phyloP scores from a whole-genome alignment of 2,329 filamentous ascomycete species.

The Purpureocillium lavendulum region DNA sequence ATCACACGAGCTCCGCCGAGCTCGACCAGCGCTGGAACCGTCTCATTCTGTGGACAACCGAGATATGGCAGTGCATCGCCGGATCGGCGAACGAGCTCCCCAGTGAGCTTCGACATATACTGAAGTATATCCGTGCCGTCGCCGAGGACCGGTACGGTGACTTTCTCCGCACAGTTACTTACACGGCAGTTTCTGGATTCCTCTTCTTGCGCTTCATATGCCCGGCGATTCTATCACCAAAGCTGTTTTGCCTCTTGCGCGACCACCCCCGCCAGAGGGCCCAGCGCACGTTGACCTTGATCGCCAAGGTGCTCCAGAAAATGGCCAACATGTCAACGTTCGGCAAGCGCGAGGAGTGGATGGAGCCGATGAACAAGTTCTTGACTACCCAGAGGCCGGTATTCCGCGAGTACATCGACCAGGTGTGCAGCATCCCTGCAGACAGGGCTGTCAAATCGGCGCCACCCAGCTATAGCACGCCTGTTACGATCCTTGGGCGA shows the following conservation, averaged over 20 bases:
- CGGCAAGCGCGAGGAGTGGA: conserved; percentile 94
- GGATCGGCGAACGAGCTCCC: conserved; percentile 69
- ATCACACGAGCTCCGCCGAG: conserved; percentile 48
- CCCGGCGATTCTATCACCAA: conserved; percentile 90
- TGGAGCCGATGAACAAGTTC: conserved; percentile 97
- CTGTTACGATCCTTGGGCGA: conserved; percentile 79
- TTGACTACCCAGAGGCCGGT: conserved; percentile 65
- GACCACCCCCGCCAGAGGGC: conserved; percentile 79
- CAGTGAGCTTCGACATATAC: conserved; percentile 71
- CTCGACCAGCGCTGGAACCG: conserved; percentile 76
- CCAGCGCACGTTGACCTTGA: conserved; percentile 81
- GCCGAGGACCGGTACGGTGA: conserved; percentile 93
- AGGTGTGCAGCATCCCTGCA: conserved; percentile 73
- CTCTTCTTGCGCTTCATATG: conserved; percentile 93
- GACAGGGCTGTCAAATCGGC: conserved; percentile 57
- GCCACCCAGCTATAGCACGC: conserved; percentile 84
- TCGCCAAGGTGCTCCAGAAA: conserved; percentile 86
- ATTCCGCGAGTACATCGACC: conserved; percentile 82
- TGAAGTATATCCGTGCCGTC: conserved; percentile 85
- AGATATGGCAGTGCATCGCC: conserved; percentile 78
- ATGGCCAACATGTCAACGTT: conserved; percentile 87
- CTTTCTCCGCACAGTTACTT: conserved; percentile 80
- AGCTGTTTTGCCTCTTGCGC: conserved; percentile 75
- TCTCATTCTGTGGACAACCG: conserved; percentile 67
- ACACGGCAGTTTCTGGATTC: conserved; percentile 92